A percentile compares a stretch with the other conserved stretches of the same genome.
These are phyloP conservation scores for Starmera caribaea DNA, from an alignment of 805 yeast species.

Conservation along the genomic window DNA sequence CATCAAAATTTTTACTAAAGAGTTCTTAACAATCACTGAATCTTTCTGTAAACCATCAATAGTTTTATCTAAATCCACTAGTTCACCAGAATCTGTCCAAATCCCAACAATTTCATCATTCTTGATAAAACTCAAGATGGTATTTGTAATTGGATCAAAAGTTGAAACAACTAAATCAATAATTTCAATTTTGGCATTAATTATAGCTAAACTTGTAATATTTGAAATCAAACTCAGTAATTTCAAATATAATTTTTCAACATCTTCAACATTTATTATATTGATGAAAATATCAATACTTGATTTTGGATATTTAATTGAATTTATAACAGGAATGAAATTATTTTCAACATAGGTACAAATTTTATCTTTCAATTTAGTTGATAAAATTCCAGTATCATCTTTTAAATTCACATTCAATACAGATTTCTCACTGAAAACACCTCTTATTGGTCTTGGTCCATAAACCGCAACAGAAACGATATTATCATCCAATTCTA, in stretches of 20 bases:
- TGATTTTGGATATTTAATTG: conserved; percentile 81
- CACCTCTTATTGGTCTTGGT: conserved; percentile 76
- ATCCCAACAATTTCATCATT: conserved; percentile 54
- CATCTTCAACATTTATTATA: conserved; percentile 37
- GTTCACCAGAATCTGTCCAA: conserved; percentile 33
- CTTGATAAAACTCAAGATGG: conserved; percentile 42
- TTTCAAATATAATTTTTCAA: conserved; percentile 21
- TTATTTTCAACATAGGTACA: conserved; percentile 29
- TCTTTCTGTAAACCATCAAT: conserved; percentile 24
- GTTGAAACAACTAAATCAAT: conserved; percentile 70
- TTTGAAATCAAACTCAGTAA: conserved; percentile 29
- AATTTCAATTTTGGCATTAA: conserved; percentile 78
- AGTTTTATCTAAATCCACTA: conserved; percentile 22
- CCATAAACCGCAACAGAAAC: conserved; percentile 71
- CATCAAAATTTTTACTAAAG: conserved; percentile 1
- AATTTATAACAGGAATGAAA: conserved; percentile 27
- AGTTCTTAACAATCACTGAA: background rate
- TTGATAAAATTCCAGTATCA: conserved; percentile 17
- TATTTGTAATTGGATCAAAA: conserved; percentile 29
- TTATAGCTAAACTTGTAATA: conserved; percentile 57
- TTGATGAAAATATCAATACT: conserved; percentile 72
- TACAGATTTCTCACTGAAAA: conserved; percentile 58
- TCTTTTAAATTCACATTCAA: conserved; percentile 43
- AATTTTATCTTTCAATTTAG: conserved; percentile 34
- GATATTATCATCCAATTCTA: conserved; percentile 44